These are phyloP conservation scores for Bretziella fagacearum DNA, from an alignment of 2,329 filamentous ascomycete species.

Conservation along the genomic window DNA sequence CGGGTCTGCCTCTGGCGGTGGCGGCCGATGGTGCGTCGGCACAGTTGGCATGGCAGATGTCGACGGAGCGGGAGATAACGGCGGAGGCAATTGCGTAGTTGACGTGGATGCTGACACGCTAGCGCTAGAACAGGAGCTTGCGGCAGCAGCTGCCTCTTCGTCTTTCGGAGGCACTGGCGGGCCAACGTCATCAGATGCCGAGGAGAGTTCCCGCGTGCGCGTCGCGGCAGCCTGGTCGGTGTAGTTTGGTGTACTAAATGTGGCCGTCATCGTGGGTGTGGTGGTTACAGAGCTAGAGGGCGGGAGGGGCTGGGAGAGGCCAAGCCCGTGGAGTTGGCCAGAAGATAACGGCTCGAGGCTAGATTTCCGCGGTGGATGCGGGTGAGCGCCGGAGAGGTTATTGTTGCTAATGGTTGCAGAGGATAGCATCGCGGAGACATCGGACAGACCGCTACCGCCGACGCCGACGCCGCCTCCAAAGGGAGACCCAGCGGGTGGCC, in stretches of 20 bases:
- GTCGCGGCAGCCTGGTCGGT: constrained; percentile 19
- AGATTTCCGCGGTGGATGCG: constrained; percentile 68
- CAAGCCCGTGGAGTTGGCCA: constrained; percentile 30
- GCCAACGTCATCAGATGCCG: constrained; percentile 28
- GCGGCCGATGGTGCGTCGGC: constrained; percentile 42
- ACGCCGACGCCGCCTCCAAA: constrained; percentile 2
- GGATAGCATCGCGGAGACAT: not conserved
- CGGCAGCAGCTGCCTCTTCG: constrained; percentile 15
- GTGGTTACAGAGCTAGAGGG: constrained; percentile 17
- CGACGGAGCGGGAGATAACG: not conserved
- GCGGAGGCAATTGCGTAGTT: not conserved
- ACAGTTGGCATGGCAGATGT: constrained; percentile 25
- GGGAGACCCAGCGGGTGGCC: constrained; percentile 24
- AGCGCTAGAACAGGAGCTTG: constrained; percentile 15
- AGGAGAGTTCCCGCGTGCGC: constrained; percentile 9
- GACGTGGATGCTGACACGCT: not conserved
- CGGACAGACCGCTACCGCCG: not conserved
- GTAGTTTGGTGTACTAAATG: constrained; percentile 9
- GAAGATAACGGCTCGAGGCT: constrained; percentile 59
- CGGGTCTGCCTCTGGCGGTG: constrained; percentile 55
- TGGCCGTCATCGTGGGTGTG: constrained; percentile 24
- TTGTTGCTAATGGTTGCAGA: not conserved
- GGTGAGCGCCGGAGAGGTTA: constrained; percentile 17
- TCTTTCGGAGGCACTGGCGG: constrained; percentile 47
- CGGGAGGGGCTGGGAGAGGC: constrained; percentile 5